phyloP scores from a whole-genome alignment of 306 rosid species.

The Lupinus albus region DNA sequence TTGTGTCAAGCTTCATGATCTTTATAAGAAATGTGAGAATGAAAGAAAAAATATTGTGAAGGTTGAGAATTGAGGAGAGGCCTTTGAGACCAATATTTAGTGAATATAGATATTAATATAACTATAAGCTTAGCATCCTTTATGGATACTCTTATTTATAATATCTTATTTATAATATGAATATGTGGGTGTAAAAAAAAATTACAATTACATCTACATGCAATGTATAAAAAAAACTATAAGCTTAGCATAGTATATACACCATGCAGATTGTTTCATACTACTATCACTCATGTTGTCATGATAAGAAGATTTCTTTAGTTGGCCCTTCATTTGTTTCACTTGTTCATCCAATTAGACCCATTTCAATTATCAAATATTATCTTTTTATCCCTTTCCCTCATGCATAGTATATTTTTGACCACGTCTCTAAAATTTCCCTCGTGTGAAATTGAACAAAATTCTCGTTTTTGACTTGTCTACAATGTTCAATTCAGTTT shows the following conservation, averaged over 20 bases:
- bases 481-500: conserved; percentile 27
- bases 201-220: too few relatives aligned
- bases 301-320: not conserved
- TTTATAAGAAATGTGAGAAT: too few relatives aligned
- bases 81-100: too few relatives aligned
- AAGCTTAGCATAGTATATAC: not conserved
- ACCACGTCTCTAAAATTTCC: conserved; percentile 8
- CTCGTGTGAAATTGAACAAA: conserved; percentile 9
- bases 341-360: not conserved
- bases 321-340: not conserved
- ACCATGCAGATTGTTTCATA: not conserved
- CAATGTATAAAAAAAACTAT: too few relatives aligned
- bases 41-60: too few relatives aligned
- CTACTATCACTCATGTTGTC: not conserved
- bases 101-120: too few relatives aligned
- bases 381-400: not conserved
- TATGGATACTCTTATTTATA: too few relatives aligned
- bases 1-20: too few relatives aligned
- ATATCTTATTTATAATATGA: too few relatives aligned
- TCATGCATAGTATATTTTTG: not conserved
- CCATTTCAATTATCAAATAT: not conserved
- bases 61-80: too few relatives aligned
- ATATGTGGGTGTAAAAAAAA: too few relatives aligned
- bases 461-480: conserved; percentile 11
- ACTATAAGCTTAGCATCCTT: too few relatives aligned